Evolutionary conservation across 805 yeast species (phyloP), one percentile per base, ranked within the genome.

Genomic region (Saccharomycopsis babjevae): DNA sequence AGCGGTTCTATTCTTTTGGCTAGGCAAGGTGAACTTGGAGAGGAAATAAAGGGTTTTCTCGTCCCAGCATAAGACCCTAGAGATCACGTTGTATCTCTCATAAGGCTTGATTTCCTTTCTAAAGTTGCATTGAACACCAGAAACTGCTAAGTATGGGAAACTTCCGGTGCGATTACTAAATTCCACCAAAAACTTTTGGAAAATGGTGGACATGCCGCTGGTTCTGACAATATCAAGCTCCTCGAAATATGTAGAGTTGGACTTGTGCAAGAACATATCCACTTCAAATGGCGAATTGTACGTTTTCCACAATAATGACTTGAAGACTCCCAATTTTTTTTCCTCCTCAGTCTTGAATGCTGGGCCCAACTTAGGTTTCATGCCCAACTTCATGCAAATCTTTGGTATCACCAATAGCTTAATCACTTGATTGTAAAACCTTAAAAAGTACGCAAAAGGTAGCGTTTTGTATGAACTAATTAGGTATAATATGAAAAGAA

Each of bases 231-330:
- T 77, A 69, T 92, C 97, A 69, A 89, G 75, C 66, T 92, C 97
- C 20, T 77, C 74, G 68, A 88, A 86, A 72, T 92, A 93, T 1
- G 96, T 87, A 6, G 93, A 84, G 71, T 93, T 93, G 61, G 87
- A 83, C 74, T 92, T 93, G 76, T 92, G 98, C 56, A 90, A 67
- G 69, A 89, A 89, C 75, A 88, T 81, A 72, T 92, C 97, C 69
- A 89, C 84, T 69, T 92, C 97, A 68, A 88, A 73, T 7, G 88
- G 83, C 0, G 93, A 85, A 34, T 87, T 88, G 62, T 81, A 82
- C 0, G 91, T 80, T 25, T 70, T 65, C 65, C 75, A 75, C 15
- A 70, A 67, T 0, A 76, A 68, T 54, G 79, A 75, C 13, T 76
- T 74, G 69, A 85, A 84, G n/a, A 77, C 65, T 46, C 74, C 63